Percentiles rank a stretch among this genome's conserved stretches.
Conservation (phyloP, 345 rosid species). For the Lepidium didymum region DNA sequence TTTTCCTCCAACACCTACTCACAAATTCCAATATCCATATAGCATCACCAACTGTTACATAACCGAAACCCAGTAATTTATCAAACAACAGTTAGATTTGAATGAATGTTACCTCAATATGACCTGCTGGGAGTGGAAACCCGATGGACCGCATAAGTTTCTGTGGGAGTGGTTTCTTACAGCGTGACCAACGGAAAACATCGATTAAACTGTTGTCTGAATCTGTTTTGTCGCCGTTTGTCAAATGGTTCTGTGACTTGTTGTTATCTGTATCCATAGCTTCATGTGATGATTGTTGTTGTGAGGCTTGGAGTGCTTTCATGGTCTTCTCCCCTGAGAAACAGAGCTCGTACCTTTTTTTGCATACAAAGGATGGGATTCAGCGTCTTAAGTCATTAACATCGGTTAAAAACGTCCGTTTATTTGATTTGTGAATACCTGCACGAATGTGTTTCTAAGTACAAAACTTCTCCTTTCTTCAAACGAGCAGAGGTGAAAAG, state of each 20-base stretch:
- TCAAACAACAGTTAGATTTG: not conserved
- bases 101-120: slow-evolving; percentile 60
- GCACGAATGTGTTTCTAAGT: slow-evolving; percentile 92
- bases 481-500: slow-evolving; percentile 93
- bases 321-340: slow-evolving; percentile 82
- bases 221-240: slow-evolving; percentile 73
- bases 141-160: slow-evolving; percentile 82
- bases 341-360: slow-evolving; percentile 85
- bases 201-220: slow-evolving; percentile 56
- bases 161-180: slow-evolving; percentile 89
- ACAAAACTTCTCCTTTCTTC: slow-evolving; percentile 96
- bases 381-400: not conserved
- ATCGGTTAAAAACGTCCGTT: not conserved
- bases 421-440: slow-evolving; percentile 41
- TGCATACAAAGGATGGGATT: slow-evolving; percentile 2
- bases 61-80: not conserved
- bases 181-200: slow-evolving; percentile 88
- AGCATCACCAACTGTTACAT: not conserved
- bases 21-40: not conserved
- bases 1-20: slow-evolving; percentile 79
- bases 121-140: slow-evolving; percentile 77
- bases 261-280: slow-evolving; percentile 42
- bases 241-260: slow-evolving; percentile 48
- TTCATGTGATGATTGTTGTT: slow-evolving; percentile 46
- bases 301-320: slow-evolving; percentile 44